Conservation (phyloP, 805 yeast species). For the Saturnispora silvae region DNA sequence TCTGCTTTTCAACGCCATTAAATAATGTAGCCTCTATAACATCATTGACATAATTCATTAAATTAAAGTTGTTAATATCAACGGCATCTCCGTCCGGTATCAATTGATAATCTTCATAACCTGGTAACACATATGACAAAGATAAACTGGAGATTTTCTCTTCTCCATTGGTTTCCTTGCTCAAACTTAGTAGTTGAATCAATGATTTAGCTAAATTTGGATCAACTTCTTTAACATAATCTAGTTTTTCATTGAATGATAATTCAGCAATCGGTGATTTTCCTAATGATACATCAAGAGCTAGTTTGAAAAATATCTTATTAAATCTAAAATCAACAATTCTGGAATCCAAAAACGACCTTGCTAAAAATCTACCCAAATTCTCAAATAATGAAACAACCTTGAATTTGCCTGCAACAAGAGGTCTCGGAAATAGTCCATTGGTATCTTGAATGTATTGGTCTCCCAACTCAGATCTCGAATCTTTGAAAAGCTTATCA, state of each 20-base stretch:
- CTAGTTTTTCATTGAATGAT: conserved; percentile 19
- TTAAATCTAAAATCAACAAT: conserved; percentile 76
- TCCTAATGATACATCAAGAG: conserved; percentile 23
- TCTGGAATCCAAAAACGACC: conserved; percentile 81
- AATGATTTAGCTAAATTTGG: conserved; percentile 34
- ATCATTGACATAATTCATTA: conserved; percentile 43
- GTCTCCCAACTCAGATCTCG: conserved; percentile 9
- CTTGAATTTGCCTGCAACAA: conserved; percentile 16
- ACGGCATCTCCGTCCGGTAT: conserved; percentile 43
- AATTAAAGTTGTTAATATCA: conserved; percentile 40
- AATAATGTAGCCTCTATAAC: conserved; percentile 52
- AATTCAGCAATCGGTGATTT: conserved; percentile 1
- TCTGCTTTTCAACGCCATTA: conserved; percentile 53
- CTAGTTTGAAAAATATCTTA: conserved; percentile 54
- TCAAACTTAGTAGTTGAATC: background rate
- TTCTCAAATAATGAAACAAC: conserved; percentile 45
- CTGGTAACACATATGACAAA: conserved; percentile 68
- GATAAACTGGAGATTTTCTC: conserved; percentile 41
- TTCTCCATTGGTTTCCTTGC: conserved; percentile 11
- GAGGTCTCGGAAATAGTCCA: conserved; percentile 72
- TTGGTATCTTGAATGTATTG: conserved; percentile 30
- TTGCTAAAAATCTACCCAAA: conserved; percentile 76
- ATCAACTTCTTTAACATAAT: conserved; percentile 44
- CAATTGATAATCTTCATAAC: conserved; percentile 52
- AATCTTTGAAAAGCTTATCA: background rate